Evolutionary conservation across 768 basidiomycete genomes (phyloP), one percentile per base, ranked within the genome.

Genomic region (Macrolepiota dolichaula): DNA sequence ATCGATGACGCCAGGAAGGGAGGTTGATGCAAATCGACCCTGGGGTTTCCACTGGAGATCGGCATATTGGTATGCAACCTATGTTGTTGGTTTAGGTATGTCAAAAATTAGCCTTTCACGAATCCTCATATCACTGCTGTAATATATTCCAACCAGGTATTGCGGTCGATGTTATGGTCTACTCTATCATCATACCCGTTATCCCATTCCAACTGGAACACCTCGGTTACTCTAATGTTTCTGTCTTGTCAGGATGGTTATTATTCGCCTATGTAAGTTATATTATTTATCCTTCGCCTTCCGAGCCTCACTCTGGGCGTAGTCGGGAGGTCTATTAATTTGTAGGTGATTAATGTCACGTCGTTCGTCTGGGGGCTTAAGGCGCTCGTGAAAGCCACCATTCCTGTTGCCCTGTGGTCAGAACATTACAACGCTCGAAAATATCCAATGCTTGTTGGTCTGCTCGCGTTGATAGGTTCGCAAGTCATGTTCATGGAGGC

Each of bases 401-500:
- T 87, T 27, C 84, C 85, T 0, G 79, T 85, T 51, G 83, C 86
- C 1, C 75, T 81, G 63, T 71, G 82, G 22, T 81, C 86, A 1
- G 86, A 88, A 67, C 76, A 66, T 22, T 79, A 80, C 51, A 70
- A 78, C 32, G 74, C 74, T 17, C 73, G 86, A 37, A 77, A 77
- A 61, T 63, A 65, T 4, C 86, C 85, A 2, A 75, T 88, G 49
- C 64, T 86, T 11, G 27, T 77, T 5, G 87, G 85, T 15, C 72
- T 85, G 12, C 1, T 83, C 9, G 64, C 80, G 27, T 76, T 87
- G 37, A 69, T 83, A 3, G 82, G 75, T 4, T 82, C 84, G 1
- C 84, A 85, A 69, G 68, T 86, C 17, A 76, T 87, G 73, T 73
- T 88, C 11, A 86, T 87, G 85, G 82, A 85, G 64, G 84, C 85